A percentile compares a stretch with the other conserved stretches of the same genome.
Conservation (phyloP, 2,329 filamentous ascomycete species). For the Penicillium sp. region DNA sequence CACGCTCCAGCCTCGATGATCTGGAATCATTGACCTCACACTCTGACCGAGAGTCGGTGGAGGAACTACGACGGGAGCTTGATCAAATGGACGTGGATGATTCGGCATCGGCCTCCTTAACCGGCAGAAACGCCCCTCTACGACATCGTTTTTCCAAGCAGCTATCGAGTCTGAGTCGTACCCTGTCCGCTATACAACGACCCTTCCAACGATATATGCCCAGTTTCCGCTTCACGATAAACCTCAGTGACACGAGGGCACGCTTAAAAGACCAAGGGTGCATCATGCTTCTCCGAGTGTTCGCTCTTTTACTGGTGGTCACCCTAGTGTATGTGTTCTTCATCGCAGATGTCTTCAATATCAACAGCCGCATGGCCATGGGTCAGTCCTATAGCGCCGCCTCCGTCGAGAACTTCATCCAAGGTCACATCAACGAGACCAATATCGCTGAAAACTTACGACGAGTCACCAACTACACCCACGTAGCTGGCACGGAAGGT, state of each 20-base stretch:
- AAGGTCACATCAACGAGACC: conserved; percentile 68
- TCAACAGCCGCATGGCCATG: conserved; percentile 62
- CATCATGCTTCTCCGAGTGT: conserved; percentile 69
- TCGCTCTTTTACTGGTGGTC: conserved; percentile 73
- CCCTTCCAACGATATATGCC: conserved; percentile 50
- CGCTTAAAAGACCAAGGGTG: conserved; percentile 53
- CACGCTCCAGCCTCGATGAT: conserved; percentile 61
- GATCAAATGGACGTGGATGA: conserved; percentile 87
- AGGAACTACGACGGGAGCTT: conserved; percentile 74
- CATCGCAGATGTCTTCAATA: conserved; percentile 76
- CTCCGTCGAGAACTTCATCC: conserved; percentile 72
- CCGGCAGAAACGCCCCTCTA: conserved; percentile 40
- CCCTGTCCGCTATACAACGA: conserved; percentile 58
- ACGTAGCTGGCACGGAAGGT: conserved; percentile 91
- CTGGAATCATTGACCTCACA: conserved; percentile 56
- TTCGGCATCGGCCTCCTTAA: conserved; percentile 43
- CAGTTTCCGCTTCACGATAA: conserved; percentile 42
- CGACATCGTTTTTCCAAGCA: conserved; percentile 56
- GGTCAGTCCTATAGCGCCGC: conserved; percentile 80
- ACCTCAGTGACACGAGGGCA: conserved; percentile 35
- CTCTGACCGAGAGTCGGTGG: conserved; percentile 56
- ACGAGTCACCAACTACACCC: conserved; percentile 79
- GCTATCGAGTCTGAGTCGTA: conserved; percentile 56
- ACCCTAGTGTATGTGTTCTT: conserved; percentile 81
- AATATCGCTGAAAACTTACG: conserved; percentile 70